These are phyloP conservation scores for Aurantiochytrium sp. DNA, from an alignment of 108 stramenopile genomes.

Conservation along the genomic window DNA sequence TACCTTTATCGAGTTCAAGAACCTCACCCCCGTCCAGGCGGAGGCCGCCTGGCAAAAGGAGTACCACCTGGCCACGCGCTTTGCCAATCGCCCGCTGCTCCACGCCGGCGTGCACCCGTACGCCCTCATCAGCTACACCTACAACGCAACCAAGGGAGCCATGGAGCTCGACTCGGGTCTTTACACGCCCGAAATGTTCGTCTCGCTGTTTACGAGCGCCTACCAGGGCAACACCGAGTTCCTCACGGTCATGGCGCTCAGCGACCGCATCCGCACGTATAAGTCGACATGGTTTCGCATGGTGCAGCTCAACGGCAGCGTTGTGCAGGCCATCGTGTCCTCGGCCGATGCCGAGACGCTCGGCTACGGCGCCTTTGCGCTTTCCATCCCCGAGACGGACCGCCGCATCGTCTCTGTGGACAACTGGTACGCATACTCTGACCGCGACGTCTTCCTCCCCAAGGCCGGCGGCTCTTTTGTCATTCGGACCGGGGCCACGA, in stretches of 20 bases:
- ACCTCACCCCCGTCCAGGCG: background rate
- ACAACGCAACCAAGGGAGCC: background rate
- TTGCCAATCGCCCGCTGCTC: background rate
- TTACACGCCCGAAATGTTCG: background rate
- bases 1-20: background rate
- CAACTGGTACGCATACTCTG: background rate
- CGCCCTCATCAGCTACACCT: background rate
- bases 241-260: background rate
- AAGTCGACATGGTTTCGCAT: background rate
- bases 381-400: background rate
- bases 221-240: constrained; percentile 1
- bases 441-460: background rate
- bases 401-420: background rate
- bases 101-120: background rate
- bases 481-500: background rate
- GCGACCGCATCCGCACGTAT: background rate
- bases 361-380: background rate
- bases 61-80: background rate
- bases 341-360: background rate
- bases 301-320: background rate
- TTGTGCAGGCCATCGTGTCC: background rate
- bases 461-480: background rate
- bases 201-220: background rate
- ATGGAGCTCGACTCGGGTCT: background rate
- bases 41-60: background rate